Percentiles rank a stretch among this genome's conserved stretches.
phyloP scores from a whole-genome alignment of 495 filamentous ascomycete species.

The Lindgomyces ingoldianus region DNA sequence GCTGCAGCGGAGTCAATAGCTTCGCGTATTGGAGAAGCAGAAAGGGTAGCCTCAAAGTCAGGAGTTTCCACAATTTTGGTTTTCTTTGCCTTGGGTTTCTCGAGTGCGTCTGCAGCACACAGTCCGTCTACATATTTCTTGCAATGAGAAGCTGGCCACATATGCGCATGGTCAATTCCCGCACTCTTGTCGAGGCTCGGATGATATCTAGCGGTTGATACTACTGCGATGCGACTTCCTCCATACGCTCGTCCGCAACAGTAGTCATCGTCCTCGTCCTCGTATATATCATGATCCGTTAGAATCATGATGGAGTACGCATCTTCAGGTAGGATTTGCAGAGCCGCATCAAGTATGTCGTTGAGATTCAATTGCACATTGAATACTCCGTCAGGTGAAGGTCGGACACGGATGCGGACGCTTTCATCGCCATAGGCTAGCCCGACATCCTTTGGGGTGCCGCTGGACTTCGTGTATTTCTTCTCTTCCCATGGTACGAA shows the following conservation, averaged over 20 bases:
- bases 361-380: constrained; percentile 60
- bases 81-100: not conserved
- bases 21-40: constrained; percentile 8
- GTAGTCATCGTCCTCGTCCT: constrained; percentile 67
- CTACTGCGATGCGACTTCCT: constrained; percentile 59
- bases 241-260: constrained; percentile 70
- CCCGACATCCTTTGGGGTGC: constrained; percentile 44
- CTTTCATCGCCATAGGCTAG: constrained; percentile 45
- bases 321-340: constrained; percentile 58
- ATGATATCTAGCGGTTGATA: constrained; percentile 62
- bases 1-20: constrained; percentile 18
- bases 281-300: constrained; percentile 64
- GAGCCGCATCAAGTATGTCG: constrained; percentile 63
- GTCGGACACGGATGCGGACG: constrained; percentile 58
- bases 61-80: not conserved
- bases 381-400: constrained; percentile 52
- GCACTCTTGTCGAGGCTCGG: constrained; percentile 53
- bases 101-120: constrained; percentile 33
- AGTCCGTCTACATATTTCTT: constrained; percentile 48
- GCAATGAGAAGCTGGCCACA: constrained; percentile 68
- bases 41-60: too few relatives aligned
- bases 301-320: constrained; percentile 62
- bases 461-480: constrained; percentile 17
- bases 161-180: constrained; percentile 53
- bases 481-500: constrained; percentile 53